Percentiles rank a stretch among this genome's conserved stretches.
Conservation (phyloP, 306 rosid species). For the Quercus wislizeni region DNA sequence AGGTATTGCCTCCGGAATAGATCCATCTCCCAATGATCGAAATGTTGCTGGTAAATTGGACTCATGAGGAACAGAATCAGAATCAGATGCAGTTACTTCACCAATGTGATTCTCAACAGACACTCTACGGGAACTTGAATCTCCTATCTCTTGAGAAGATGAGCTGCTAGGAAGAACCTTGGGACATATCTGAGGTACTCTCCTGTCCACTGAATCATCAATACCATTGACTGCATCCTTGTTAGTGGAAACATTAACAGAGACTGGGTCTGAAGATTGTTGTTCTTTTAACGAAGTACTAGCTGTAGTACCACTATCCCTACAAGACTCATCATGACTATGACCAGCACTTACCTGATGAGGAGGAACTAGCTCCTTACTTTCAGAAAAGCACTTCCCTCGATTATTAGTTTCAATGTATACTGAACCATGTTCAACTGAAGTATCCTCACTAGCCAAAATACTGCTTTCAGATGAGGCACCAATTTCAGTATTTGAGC, state of each 20-base stretch:
- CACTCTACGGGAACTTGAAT: conserved; percentile 31
- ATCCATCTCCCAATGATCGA: conserved; percentile 51
- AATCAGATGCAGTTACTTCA: conserved; percentile 29
- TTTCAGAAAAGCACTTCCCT: conserved; percentile 53
- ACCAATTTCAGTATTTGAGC: conserved; percentile 40
- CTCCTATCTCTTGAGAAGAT: conserved; percentile 44
- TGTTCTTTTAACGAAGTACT: conserved; percentile 67
- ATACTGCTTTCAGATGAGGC: conserved; percentile 30
- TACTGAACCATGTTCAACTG: conserved; percentile 48
- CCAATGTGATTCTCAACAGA: conserved; percentile 43
- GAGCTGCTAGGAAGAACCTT: conserved; percentile 56
- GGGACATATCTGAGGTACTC: conserved; percentile 39
- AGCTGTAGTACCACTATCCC: conserved; percentile 59
- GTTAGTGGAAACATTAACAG: conserved; percentile 72
- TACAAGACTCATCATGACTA: conserved; percentile 59
- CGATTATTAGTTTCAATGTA: conserved; percentile 37
- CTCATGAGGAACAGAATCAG: conserved; percentile 42
- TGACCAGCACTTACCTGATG: conserved; percentile 66
- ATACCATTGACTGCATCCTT: conserved; percentile 54
- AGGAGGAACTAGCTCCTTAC: conserved; percentile 68
- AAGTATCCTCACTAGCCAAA: conserved; percentile 19
- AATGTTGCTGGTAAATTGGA: conserved; percentile 48
- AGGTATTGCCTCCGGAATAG: conserved; percentile 47
- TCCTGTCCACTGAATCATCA: conserved; percentile 55
- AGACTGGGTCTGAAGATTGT: conserved; percentile 66